These are phyloP conservation scores for Hypomontagnella monticulosa DNA, from an alignment of 495 filamentous ascomycete genomes.

Conservation along the genomic window DNA sequence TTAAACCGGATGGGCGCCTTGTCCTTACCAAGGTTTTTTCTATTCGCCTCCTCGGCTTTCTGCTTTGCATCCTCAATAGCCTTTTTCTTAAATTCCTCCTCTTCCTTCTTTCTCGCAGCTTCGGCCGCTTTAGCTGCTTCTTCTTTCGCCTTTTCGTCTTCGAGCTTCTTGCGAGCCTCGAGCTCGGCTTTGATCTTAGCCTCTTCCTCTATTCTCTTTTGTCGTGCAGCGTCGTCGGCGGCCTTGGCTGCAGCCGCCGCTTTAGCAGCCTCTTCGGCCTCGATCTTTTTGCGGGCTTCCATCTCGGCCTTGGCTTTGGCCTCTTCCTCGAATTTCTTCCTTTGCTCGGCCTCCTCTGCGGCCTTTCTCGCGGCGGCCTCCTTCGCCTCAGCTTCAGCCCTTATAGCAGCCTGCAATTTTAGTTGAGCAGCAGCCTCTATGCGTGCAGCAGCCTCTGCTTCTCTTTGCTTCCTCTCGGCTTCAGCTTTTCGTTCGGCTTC, in stretches of 20 bases:
- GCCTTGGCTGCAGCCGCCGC: slow-evolving; percentile 33
- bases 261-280: slow-evolving; percentile 45
- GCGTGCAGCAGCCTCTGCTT: slow-evolving; percentile 58
- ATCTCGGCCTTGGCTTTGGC: slow-evolving; percentile 44
- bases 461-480: slow-evolving; percentile 62
- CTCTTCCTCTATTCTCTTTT: slow-evolving; percentile 42
- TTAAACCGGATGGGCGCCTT: slow-evolving; percentile 78
- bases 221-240: slow-evolving; percentile 38
- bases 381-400: slow-evolving; percentile 54
- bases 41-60: slow-evolving; percentile 63
- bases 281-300: slow-evolving; percentile 47
- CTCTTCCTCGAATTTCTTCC: slow-evolving; percentile 51
- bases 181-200: slow-evolving; percentile 58
- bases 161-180: slow-evolving; percentile 54
- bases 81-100: slow-evolving; percentile 59
- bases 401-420: slow-evolving; percentile 52
- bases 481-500: slow-evolving; percentile 56
- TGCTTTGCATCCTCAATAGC: slow-evolving; percentile 54
- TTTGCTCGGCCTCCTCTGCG: slow-evolving; percentile 60
- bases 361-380: slow-evolving; percentile 53
- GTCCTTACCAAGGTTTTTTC: slow-evolving; percentile 54
- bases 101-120: slow-evolving; percentile 51
- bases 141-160: slow-evolving; percentile 48
- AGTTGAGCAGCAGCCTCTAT: slow-evolving; percentile 52
- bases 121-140: slow-evolving; percentile 45